phyloP scores from a whole-genome alignment of 2,329 filamentous ascomycete species.

The Colletotrichum lindemuthianum region DNA sequence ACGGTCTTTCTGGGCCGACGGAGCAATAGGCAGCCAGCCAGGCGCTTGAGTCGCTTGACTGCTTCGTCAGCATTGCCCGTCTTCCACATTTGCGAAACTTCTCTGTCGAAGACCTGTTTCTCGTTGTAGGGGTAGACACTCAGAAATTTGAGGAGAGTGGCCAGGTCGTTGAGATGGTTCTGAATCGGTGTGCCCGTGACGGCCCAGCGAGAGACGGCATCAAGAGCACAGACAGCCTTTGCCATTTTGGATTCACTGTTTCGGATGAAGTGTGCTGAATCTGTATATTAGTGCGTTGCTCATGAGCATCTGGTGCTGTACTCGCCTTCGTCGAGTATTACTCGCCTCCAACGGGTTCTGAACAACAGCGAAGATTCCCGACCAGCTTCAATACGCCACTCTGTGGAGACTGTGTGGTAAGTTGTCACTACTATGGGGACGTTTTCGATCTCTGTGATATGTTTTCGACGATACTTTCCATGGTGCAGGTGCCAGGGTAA shows the following conservation, averaged over 20 bases:
- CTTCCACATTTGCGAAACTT: conserved; percentile 53
- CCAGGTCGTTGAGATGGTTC: conserved; percentile 55
- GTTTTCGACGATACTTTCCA: conserved; percentile 39
- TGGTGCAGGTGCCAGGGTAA: conserved; percentile 45
- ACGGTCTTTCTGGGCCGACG: conserved; percentile 52
- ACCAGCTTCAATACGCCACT: conserved; percentile 42
- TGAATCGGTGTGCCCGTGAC: conserved; percentile 62
- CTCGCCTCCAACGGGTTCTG: conserved; percentile 48
- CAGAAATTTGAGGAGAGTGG: conserved; percentile 55
- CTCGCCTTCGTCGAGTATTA: conserved; percentile 53
- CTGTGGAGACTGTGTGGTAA: conserved; percentile 51
- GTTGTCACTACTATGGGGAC: conserved; percentile 50
- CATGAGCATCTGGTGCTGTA: not conserved
- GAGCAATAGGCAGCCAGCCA: conserved; percentile 51
- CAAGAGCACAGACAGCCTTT: conserved; percentile 49
- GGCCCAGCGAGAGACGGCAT: conserved; percentile 53
- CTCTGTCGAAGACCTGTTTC: conserved; percentile 48
- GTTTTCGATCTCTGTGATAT: conserved; percentile 26
- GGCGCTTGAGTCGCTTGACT: conserved; percentile 49
- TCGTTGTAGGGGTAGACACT: conserved; percentile 53
- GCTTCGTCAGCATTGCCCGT: conserved; percentile 48
- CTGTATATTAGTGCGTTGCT: not conserved
- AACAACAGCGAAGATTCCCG: conserved; percentile 42
- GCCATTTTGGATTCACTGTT: conserved; percentile 47
- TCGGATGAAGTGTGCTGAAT: conserved; percentile 53